Base-by-base conservation (phyloP, 2,329 filamentous ascomycete genomes). In the Cercospora sojina region DNA sequence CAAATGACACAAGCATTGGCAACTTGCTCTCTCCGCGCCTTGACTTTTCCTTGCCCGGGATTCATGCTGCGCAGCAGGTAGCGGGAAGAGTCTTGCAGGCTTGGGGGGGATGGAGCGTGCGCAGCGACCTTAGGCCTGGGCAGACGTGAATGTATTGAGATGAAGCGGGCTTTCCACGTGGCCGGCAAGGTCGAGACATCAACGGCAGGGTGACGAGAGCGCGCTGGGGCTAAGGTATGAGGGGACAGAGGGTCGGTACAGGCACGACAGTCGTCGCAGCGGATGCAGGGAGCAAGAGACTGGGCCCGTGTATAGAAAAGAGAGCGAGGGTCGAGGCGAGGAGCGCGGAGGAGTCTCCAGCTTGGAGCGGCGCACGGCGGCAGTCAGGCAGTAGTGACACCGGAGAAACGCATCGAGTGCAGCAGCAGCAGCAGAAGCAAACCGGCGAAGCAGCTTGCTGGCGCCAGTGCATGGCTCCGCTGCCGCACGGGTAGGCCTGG, bases 1-100 rank as follows among this genome's bases (percentile, higher is more conserved):
- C 64, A 66, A 49, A 35, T 55, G 16, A 62, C 47, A 51, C 64
- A 66, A 35, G 64, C 64, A 53, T 66, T 66, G 51, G 59, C 60
- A 12, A 66, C 64, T 43, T 66, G 64, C 35, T 49, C 59, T 23
- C 64, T 41, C n/a, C 51, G 51, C 31, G 20, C 51, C 31, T 29
- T 56, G 25, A 16, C 51, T 56, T 56, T 56, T 32, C 16, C 20
- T 12, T 29, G 25, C 51, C 51, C 51, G 9, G 16, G 3, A 9
- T 56, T 32, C 51, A 32, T 38, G 43, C 43, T 49, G 43, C 13
- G 43, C 43, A 49, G 43, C 43, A 25, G 43, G 23, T 25, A 49
- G 43, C 18, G 43, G 43, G 20, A 25, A 23, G 43, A 49, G 18
- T 23, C 20, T 20, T 49, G 18, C 43, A 49, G 43, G 35, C 20